Base-by-base conservation (phyloP, 768 basidiomycete species). In the Tricholoma matsutake region DNA sequence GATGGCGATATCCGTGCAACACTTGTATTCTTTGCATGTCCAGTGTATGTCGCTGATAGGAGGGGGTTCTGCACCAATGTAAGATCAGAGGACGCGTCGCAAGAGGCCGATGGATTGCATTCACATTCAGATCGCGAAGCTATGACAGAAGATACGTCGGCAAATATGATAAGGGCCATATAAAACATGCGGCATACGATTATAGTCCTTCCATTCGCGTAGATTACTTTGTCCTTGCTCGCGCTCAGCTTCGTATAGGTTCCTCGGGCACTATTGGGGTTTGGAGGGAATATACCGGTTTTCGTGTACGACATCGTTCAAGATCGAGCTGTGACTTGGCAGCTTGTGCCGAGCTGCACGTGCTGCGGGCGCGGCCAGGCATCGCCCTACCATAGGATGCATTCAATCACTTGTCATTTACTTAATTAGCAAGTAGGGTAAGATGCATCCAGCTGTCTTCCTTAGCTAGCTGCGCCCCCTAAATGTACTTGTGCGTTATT, bases 1-100 rank as follows among this genome's bases (percentile, higher is more conserved):
- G 93, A 91, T 0, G 95, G 96, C 2, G 94, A 94, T 67, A 97
- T 84, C 37, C 92, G 86, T 13, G 96, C 96, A 16, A 96, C 92
- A 1, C 92, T 95, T 6, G 93, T 83, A 58, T 88, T 87, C 65
- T 94, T 87, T 3, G 87, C 83, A 73, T 97, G 95, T 29, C 90
- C 91, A 47, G 85, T 79, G 70, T 96, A 94, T 22, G 86, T 79
- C 11, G 79, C 79, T 11, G 87, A 83, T 5, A 83, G 74, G 3
- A 79, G 76, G 11, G 88, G 84, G 70, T 91, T 86, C 95, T 94
- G 65, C 54, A 41, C 58, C 62, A 37, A 61, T 57, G 58, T 47
- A 51, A 59, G 54, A 18, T 45, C 57, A 22, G 16, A 16, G 34
- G 49, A 39, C 60, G 53, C 45, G 29, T 35, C 29, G 47, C 31